These are phyloP conservation scores for Erigeron canadensis DNA, from an alignment of 129 eudicot genomes.

Conservation along the genomic window DNA sequence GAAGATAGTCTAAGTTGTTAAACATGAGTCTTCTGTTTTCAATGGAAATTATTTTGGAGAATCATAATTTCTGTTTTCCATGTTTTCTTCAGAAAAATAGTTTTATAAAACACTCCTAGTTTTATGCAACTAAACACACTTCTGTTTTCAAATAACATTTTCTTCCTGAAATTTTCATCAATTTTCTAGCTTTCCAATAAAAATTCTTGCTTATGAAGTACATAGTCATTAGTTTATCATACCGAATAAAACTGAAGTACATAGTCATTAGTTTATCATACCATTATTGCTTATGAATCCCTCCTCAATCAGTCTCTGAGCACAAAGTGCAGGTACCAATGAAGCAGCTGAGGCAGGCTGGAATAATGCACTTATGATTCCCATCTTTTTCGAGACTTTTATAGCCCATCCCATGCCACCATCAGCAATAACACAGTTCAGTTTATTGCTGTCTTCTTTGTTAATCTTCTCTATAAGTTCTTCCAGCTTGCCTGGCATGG, in stretches of 20 bases:
- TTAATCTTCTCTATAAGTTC: constrained; percentile 42
- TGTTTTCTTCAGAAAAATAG: too few relatives aligned
- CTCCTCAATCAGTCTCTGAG: constrained; percentile 42
- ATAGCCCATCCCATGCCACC: constrained; percentile 40
- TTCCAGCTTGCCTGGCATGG: constrained; percentile 41
- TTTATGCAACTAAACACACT: too few relatives aligned
- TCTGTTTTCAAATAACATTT: too few relatives aligned
- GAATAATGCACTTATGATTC: constrained; percentile 40
- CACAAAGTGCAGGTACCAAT: constrained; percentile 24
- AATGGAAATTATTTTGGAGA: too few relatives aligned
- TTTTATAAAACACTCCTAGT: too few relatives aligned
- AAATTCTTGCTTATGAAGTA: too few relatives aligned
- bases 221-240: too few relatives aligned
- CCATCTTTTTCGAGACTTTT: constrained; percentile 39
- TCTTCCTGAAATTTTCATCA: too few relatives aligned
- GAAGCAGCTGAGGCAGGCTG: constrained; percentile 45
- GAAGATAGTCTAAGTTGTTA: too few relatives aligned
- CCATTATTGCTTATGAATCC: constrained; percentile 46
- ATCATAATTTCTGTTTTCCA: too few relatives aligned
- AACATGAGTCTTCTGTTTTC: too few relatives aligned
- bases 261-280: constrained; percentile 16
- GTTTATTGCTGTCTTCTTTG: constrained; percentile 6
- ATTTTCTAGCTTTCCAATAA: too few relatives aligned
- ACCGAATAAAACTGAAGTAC: not conserved
- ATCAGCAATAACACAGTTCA: constrained; percentile 57